These are phyloP conservation scores for Xylaria flabelliformis DNA, from an alignment of 495 filamentous ascomycete genomes.

Conservation along the genomic window DNA sequence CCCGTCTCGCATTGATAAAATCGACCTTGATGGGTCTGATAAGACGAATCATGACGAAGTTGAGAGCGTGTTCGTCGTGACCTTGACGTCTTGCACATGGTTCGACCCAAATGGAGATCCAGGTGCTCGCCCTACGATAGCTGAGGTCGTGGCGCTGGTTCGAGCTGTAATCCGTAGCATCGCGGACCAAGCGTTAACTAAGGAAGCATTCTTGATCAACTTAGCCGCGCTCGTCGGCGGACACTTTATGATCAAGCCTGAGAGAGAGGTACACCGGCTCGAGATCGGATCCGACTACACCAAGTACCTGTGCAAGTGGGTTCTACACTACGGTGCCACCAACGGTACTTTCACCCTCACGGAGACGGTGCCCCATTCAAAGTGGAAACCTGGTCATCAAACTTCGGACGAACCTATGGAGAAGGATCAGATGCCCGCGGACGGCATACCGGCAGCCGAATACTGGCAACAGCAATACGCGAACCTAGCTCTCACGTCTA, in stretches of 20 bases:
- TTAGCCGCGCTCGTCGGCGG: constrained; percentile 57
- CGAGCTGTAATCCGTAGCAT: constrained; percentile 55
- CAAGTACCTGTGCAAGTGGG: constrained; percentile 54
- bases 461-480: constrained; percentile 49
- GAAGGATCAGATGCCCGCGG: constrained; percentile 31
- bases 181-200: constrained; percentile 45
- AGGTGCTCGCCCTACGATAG: constrained; percentile 47
- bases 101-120: constrained; percentile 44
- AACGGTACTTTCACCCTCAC: constrained; percentile 53
- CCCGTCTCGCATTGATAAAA: constrained; percentile 29
- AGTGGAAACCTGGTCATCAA: constrained; percentile 41
- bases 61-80: constrained; percentile 52
- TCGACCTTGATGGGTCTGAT: constrained; percentile 42
- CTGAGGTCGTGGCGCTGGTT: constrained; percentile 55
- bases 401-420: constrained; percentile 26
- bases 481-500: constrained; percentile 37
- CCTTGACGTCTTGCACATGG: constrained; percentile 52
- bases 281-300: constrained; percentile 45
- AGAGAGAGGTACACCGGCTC: constrained; percentile 45
- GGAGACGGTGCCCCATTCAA: constrained; percentile 51
- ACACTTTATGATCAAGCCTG: constrained; percentile 47
- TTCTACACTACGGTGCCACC: constrained; percentile 52
- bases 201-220: constrained; percentile 61
- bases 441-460: constrained; percentile 43
- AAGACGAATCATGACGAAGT: constrained; percentile 55